A percentile compares a stretch with the other conserved stretches of the same genome.
These are phyloP conservation scores for Hypocreales sp. DNA, from an alignment of 2,329 filamentous ascomycete genomes.

Conservation along the genomic window DNA sequence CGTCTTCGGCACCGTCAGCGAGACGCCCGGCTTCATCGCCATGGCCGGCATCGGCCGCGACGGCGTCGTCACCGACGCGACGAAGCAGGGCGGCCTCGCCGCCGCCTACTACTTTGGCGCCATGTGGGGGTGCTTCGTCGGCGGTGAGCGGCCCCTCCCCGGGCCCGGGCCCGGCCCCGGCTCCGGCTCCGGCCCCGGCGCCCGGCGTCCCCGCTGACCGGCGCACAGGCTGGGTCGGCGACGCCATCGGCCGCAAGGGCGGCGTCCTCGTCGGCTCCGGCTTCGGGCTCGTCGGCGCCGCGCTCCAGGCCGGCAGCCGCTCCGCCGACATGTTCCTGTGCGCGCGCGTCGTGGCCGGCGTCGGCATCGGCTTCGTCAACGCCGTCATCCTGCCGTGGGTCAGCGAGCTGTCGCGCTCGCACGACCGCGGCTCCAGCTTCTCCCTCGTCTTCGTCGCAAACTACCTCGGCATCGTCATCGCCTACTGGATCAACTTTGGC, in stretches of 20 bases:
- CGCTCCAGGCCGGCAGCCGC: slow-evolving; percentile 27
- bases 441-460: slow-evolving; percentile 36
- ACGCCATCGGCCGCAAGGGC: slow-evolving; percentile 31
- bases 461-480: slow-evolving; percentile 30
- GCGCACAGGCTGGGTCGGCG: slow-evolving; percentile 25
- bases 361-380: slow-evolving; percentile 35
- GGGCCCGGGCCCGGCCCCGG: too few relatives aligned
- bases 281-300: slow-evolving; percentile 32
- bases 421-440: slow-evolving; percentile 28
- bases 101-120: slow-evolving; percentile 36
- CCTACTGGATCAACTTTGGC: slow-evolving; percentile 24
- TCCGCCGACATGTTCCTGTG: slow-evolving; percentile 30
- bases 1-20: slow-evolving; percentile 35
- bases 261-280: slow-evolving; percentile 29
- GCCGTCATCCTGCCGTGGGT: slow-evolving; percentile 32
- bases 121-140: slow-evolving; percentile 32
- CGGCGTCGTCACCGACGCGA: slow-evolving; percentile 28
- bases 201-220: background rate
- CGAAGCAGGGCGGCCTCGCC: slow-evolving; percentile 34
- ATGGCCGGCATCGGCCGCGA: slow-evolving; percentile 29
- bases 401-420: slow-evolving; percentile 28
- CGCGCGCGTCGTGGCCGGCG: slow-evolving; percentile 31
- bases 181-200: too few relatives aligned
- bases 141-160: slow-evolving; percentile 12
- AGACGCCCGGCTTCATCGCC: slow-evolving; percentile 21